These are phyloP conservation scores for Kernera saxatilis DNA, from an alignment of 345 rosid genomes.

Conservation along the genomic window DNA sequence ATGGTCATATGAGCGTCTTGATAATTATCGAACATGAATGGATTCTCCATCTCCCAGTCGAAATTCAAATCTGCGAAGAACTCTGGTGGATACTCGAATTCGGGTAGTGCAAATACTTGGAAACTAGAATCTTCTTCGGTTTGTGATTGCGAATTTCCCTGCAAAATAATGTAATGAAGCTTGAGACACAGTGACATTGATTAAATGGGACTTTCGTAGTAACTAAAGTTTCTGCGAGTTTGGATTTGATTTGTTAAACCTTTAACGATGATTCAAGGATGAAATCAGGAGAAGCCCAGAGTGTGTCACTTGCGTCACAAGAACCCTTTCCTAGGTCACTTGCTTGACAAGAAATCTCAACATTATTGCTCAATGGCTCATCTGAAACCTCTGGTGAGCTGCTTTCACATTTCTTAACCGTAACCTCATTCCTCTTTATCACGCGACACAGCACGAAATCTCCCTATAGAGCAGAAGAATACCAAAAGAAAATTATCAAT, in stretches of 20 bases:
- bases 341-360: slow-evolving; percentile 39
- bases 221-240: not conserved
- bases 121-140: slow-evolving; percentile 31
- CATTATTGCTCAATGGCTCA: slow-evolving; percentile 36
- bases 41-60: slow-evolving; percentile 41
- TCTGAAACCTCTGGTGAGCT: slow-evolving; percentile 33
- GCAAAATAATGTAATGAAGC: not conserved
- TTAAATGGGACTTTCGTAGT: not conserved
- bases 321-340: slow-evolving; percentile 35
- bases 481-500: not conserved
- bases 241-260: slow-evolving; percentile 33
- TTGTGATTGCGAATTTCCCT: slow-evolving; percentile 52
- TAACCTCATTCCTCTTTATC: slow-evolving; percentile 51
- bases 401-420: slow-evolving; percentile 41
- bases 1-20: slow-evolving; percentile 16
- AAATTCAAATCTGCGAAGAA: slow-evolving; percentile 52
- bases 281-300: slow-evolving; percentile 51
- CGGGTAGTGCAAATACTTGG: slow-evolving; percentile 35
- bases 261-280: slow-evolving; percentile 72
- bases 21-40: not conserved
- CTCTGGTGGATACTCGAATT: slow-evolving; percentile 34
- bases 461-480: slow-evolving; percentile 38
- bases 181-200: not conserved
- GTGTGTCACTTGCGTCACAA: slow-evolving; percentile 39
- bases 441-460: slow-evolving; percentile 82